Evolutionary conservation across 352 stramenopile genomes (phyloP), one percentile per base, ranked within the genome.

Genomic region (Globisporangium heterothallicum): DNA sequence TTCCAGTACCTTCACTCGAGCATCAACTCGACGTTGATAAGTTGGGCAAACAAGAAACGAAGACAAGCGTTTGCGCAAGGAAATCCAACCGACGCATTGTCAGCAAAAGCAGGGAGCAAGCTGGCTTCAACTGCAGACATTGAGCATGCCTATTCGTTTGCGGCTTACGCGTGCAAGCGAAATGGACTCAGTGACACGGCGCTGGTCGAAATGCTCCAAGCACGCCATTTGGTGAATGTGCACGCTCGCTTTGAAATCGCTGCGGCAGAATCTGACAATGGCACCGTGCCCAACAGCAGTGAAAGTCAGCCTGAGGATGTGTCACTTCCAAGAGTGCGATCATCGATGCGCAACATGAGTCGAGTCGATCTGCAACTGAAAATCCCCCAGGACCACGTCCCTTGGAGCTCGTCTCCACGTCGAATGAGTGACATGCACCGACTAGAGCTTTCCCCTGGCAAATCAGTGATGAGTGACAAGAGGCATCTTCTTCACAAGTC

Each of bases 201-300:
- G 46, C 65, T 94, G 21, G 68, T 94, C 7, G 76, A 92, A 30
- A 94, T 94, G 83, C 68, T 94, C 9, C 80, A 94, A 60, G 83
- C 83, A 14, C 78, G 80, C 12, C 83, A 92, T 45, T 53, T 94
- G 12, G 57, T 94, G 6, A 89, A 92, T 27, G 51, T 88, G 6
- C 83, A 94, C 42, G 74, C 80, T 18, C 79, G 76, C 18, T 63
- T 74, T 43, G 80, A 92, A 38, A 66, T 82, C 22, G 67, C 67
- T 18, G 64, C 65, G 41, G 35, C 72, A 7, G 74, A 76, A 59
- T 35, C 38, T 19, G 27, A 49, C 26, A 42, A 24, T 12, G 34
- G 40, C 19, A 61, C n/a, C 13, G 21, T 35, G 14, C 19, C 36
- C 14, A 14, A 7, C 14, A 10, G 9, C 1, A 30, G 53, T 14